Conservation (phyloP, 257 asterid genomes). For the Plantago elongata region DNA sequence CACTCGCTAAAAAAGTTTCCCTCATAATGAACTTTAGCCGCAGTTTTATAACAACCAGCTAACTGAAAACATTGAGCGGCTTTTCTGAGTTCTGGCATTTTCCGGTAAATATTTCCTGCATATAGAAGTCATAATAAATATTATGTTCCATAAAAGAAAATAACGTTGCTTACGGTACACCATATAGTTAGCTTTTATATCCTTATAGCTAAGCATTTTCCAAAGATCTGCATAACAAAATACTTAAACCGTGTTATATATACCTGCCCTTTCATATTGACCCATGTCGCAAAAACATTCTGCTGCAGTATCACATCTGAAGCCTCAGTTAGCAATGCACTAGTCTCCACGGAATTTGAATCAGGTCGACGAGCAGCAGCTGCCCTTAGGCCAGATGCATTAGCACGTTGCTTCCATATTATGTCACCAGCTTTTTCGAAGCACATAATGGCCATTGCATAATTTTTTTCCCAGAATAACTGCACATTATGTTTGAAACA, state of each 20-base stretch:
- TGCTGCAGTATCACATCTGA: conserved; percentile 52
- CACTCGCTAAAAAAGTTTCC: conserved; percentile 44
- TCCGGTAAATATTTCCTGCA: conserved; percentile 48
- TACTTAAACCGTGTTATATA: no score
- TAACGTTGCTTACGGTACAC: no score
- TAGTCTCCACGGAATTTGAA: conserved; percentile 34
- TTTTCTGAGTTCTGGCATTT: conserved; percentile 38
- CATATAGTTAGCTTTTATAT: no score
- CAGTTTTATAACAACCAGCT: conserved; percentile 39
- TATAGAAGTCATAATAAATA: background rate
- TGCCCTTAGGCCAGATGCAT: conserved; percentile 50
- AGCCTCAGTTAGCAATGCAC: conserved; percentile 43
- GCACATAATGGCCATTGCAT: conserved; percentile 63
- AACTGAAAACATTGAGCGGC: conserved; percentile 62
- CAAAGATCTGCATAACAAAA: no score
- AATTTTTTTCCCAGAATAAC: conserved; percentile 61
- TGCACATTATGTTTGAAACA: conserved; percentile 5
- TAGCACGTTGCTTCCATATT: conserved; percentile 48
- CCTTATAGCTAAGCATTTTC: no score
- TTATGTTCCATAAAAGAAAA: background rate
- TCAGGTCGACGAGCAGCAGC: conserved; percentile 34
- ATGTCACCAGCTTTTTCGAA: conserved; percentile 68
- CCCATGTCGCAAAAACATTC: conserved; percentile 58
- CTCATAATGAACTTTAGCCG: conserved; percentile 39
- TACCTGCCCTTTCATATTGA: conserved; percentile 59